Evolutionary conservation across 768 basidiomycete species (phyloP), one percentile per base, ranked within the genome.

Genomic region (Psilocybe cubensis): DNA sequence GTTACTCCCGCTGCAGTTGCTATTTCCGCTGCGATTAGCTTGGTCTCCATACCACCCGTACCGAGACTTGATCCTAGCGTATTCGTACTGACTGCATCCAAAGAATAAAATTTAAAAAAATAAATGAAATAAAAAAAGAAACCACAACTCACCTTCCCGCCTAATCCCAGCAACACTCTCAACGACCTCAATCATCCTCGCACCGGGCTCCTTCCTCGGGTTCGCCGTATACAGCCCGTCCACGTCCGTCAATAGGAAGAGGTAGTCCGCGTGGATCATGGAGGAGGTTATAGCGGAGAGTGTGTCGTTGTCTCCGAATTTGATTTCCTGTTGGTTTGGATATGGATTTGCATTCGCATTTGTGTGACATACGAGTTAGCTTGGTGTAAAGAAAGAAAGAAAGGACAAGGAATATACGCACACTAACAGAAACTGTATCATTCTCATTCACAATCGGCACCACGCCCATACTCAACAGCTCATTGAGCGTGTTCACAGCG

Each of bases 311-410:
- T 98, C 97, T 46, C 97, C 97, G 64, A 99, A 99, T 91, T 95
- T 96, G 60, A 99, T 98, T 89, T 99, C 97, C 94, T 96, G 67
- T n/a, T n/a, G n/a, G n/a, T n/a, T n/a, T n/a, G n/a, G n/a, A n/a
- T n/a, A n/a, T n/a, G n/a, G n/a, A n/a, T n/a, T n/a, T n/a, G n/a
- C n/a, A n/a, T n/a, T n/a, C n/a, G n/a, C n/a, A n/a, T n/a, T n/a
- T n/a, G n/a, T n/a, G n/a, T n/a, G 12, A 51, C 20, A 14, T 3
- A 42, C 14, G 29, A 43, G n/a, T 25, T n/a, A 21, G 29, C 28
- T 48, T 18, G 27, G 18, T n/a, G 20, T 35, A 25, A n/a, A 21
- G n/a, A 33, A 23, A 10, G 7, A 21, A 27, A 31, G 9, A 29
- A n/a, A 45, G 21, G 33, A 52, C 25, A 44, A 24, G 18, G 35